Evolutionary conservation across 2,329 filamentous ascomycete species (phyloP).

Genomic region (Colletotrichum tropicicola): DNA sequence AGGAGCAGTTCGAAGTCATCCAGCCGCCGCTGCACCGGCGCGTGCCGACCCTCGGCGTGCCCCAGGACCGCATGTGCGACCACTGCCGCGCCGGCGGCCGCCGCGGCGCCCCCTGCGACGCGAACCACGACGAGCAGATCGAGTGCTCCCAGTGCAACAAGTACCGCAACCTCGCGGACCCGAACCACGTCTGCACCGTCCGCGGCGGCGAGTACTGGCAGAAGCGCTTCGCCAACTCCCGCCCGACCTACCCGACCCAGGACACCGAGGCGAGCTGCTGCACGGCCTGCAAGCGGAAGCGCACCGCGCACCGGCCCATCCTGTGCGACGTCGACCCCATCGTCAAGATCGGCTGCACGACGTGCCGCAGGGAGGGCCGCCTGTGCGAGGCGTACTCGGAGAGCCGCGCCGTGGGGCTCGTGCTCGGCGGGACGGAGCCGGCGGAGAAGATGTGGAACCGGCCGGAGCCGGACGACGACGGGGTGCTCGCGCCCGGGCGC

Average conservation of each 20-base stretch:
- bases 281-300: conserved; percentile 3
- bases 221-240: conserved; percentile 22
- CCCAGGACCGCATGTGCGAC: conserved; percentile 16
- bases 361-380: not conserved
- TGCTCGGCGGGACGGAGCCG: not conserved
- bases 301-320: not conserved
- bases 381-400: conserved; percentile 12
- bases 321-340: conserved; percentile 26
- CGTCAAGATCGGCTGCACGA: conserved; percentile 23
- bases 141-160: conserved; percentile 28
- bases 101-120: conserved; percentile 10
- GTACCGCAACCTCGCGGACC: conserved; percentile 18
- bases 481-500: conserved; percentile 14
- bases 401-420: not conserved
- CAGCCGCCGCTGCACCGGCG: not conserved
- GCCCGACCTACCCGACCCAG: conserved; percentile 8
- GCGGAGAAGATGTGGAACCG: conserved; percentile 17
- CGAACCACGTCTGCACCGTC: conserved; percentile 20
- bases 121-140: conserved; percentile 20
- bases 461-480: conserved; percentile 16
- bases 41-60: not conserved
- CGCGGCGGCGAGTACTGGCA: conserved; percentile 20
- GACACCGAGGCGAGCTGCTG: conserved; percentile 17
- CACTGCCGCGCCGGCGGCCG: conserved; percentile 6
- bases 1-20: not conserved